Percentiles rank a stretch among this genome's conserved stretches.
Evolutionary conservation across 108 stramenopile species (phyloP).

Genomic region (Fistulifera pelliculosa): DNA sequence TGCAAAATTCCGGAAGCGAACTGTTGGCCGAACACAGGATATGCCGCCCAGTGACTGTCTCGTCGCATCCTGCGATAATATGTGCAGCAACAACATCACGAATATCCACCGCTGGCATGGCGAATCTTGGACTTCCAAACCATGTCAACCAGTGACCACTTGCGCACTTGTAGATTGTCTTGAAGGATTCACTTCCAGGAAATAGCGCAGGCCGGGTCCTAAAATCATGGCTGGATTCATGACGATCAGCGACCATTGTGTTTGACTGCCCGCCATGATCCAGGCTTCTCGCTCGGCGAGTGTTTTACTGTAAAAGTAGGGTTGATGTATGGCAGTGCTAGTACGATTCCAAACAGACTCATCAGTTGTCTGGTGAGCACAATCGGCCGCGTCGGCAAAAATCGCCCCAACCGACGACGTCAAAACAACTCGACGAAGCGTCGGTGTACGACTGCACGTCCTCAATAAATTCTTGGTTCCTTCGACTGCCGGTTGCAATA

Average conservation of each 20-base stretch:
- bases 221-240: constrained; percentile 18
- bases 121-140: constrained; percentile 4
- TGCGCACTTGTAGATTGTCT: constrained; percentile 5
- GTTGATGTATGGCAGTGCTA: constrained; percentile 2
- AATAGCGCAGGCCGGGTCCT: constrained; percentile 17
- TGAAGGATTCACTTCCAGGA: constrained; percentile 7
- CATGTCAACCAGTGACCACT: neutral
- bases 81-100: constrained; percentile 20
- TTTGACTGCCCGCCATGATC: constrained; percentile 11
- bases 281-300: constrained; percentile 20
- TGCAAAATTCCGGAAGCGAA: neutral
- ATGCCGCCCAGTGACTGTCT: constrained; percentile 11
- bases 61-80: constrained; percentile 12
- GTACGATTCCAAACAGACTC: constrained; percentile 16
- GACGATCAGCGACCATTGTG: constrained; percentile 7
- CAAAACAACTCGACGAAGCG: constrained; percentile 18
- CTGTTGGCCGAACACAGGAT: constrained; percentile 10
- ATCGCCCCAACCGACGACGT: constrained; percentile 12
- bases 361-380: neutral
- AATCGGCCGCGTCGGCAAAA: constrained; percentile 10
- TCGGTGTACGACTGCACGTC: constrained; percentile 9
- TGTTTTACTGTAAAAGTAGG: constrained; percentile 14
- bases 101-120: constrained; percentile 12
- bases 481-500: constrained; percentile 10
- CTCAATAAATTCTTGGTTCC: constrained; percentile 12